phyloP scores from a whole-genome alignment of 2,329 filamentous ascomycete genomes.

The Coniochaeta sp. region DNA sequence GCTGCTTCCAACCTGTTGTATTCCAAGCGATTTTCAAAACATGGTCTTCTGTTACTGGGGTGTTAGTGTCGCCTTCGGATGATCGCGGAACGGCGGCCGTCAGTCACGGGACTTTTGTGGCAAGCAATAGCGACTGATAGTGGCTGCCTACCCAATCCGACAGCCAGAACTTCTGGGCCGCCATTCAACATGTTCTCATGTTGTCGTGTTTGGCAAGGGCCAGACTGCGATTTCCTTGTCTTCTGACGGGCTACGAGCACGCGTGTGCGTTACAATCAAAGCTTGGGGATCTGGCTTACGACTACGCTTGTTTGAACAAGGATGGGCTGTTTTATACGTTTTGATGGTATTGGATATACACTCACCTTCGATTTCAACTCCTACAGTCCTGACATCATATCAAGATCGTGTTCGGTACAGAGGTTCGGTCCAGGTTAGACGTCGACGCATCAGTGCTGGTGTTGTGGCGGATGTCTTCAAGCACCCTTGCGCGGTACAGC shows the following conservation, averaged over 20 bases:
- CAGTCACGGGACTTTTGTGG: not conserved
- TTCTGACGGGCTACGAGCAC: not conserved
- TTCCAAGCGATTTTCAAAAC: not conserved
- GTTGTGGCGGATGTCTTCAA: conserved; percentile 2
- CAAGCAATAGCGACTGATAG: not conserved
- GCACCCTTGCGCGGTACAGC: conserved; percentile 7
- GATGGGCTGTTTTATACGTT: not conserved
- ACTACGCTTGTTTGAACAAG: not conserved
- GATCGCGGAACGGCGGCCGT: not conserved
- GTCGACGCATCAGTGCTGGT: conserved; percentile 7
- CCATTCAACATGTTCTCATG: not conserved
- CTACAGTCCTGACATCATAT: not conserved
- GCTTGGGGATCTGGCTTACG: not conserved
- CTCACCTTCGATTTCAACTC: too few relatives aligned
- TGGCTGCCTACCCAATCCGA: not conserved
- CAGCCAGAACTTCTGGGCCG: not conserved
- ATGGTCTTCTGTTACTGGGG: not conserved
- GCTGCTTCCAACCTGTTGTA: not conserved
- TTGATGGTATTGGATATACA: too few relatives aligned
- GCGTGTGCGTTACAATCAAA: not conserved
- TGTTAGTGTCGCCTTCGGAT: not conserved
- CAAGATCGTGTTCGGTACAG: not conserved
- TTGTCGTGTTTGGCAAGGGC: not conserved
- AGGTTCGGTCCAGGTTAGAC: not conserved
- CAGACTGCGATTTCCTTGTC: not conserved